Evolutionary conservation across 1,284 basidiomycete species (phyloP).

Genomic region (Trichosporon asahii): DNA sequence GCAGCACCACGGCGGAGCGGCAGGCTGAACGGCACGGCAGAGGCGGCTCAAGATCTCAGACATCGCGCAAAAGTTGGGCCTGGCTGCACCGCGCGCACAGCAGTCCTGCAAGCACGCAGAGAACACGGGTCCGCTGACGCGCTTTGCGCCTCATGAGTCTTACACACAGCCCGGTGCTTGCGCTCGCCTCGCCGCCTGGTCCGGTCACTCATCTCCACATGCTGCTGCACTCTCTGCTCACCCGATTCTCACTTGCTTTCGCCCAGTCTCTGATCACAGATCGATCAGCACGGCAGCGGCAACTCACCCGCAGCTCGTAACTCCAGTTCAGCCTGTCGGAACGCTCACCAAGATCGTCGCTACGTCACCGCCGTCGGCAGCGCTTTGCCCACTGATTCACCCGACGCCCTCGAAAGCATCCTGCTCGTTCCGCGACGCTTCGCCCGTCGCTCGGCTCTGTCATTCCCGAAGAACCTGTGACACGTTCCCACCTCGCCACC

Average conservation of each 20-base stretch:
- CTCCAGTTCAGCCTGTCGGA: background rate
- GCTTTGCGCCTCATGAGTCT: background rate
- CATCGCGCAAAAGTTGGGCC: background rate
- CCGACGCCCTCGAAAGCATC: background rate
- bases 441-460: background rate
- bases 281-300: background rate
- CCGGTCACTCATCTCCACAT: background rate
- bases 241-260: background rate
- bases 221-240: background rate
- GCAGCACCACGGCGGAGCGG: background rate
- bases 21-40: background rate
- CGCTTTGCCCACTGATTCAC: constrained; percentile 1
- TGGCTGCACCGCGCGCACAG: background rate
- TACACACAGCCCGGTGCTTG: background rate
- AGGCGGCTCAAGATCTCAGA: background rate
- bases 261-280: background rate
- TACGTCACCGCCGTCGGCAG: background rate
- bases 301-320: background rate
- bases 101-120: background rate
- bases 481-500: background rate
- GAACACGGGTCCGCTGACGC: background rate
- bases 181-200: background rate
- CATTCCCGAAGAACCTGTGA: background rate
- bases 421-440: background rate
- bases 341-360: background rate